A percentile compares a stretch with the other conserved stretches of the same genome.
phyloP scores from a whole-genome alignment of 768 basidiomycete genomes.

The Pleurotus citrinopileatus region DNA sequence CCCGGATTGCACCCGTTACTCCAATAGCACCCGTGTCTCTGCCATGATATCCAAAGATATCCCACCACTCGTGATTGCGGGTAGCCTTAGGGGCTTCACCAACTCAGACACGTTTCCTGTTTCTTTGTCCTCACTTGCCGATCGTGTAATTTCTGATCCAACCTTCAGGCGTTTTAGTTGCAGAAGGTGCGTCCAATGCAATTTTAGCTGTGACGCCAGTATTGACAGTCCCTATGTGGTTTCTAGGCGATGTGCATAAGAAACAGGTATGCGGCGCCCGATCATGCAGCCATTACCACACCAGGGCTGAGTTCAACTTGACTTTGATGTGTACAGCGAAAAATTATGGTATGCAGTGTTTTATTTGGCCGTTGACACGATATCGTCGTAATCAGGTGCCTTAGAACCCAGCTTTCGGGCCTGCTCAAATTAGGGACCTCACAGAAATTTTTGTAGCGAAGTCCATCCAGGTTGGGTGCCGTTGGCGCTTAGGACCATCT shows the following conservation, averaged over 20 bases:
- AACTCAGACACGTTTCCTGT: background rate
- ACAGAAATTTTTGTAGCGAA: conserved; percentile 44
- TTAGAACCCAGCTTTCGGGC: conserved; percentile 8
- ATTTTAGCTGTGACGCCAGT: background rate
- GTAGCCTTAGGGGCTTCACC: background rate
- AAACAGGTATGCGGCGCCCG: conserved; percentile 1
- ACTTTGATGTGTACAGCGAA: background rate
- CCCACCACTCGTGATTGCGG: no score
- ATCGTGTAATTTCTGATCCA: background rate
- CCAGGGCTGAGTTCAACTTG: background rate
- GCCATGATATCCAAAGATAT: no score
- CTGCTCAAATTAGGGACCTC: background rate
- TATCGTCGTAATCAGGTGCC: background rate
- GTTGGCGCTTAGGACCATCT: conserved; percentile 10
- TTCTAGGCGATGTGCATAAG: conserved; percentile 7
- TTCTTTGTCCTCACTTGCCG: background rate
- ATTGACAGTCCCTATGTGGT: background rate
- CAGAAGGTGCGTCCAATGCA: conserved; percentile 2
- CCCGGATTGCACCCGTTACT: conserved; percentile 7
- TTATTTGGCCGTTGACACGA: background rate
- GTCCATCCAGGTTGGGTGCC: conserved; percentile 31
- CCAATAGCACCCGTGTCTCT: background rate
- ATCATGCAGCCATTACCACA: no score
- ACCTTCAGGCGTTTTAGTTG: conserved; percentile 2
- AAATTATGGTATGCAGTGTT: background rate